Evolutionary conservation across 352 stramenopile species (phyloP), one percentile per base, ranked within the genome.

Genomic region (Phytophthora palmivora): DNA sequence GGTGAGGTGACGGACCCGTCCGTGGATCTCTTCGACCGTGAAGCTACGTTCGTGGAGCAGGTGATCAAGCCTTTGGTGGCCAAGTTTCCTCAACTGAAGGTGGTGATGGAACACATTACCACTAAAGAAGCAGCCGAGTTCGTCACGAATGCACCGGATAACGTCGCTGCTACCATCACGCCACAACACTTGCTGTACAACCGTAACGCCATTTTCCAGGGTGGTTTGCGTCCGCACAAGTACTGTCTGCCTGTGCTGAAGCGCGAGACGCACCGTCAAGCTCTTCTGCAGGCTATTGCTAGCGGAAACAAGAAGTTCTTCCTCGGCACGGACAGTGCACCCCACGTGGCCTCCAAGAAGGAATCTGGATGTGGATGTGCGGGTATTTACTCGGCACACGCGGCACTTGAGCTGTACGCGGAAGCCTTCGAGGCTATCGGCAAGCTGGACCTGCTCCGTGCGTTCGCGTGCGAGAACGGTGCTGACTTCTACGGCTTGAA

Each of bases 201-300:
- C 75, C 88, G 97, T 34, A 99, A 99, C 72, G 88, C 72, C 28
- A 92, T 96, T 59, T 97, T 96, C 73, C 85, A 94, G 56, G 90
- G 97, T 18, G 97, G 97, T 0, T 79, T 99, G 37, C 90, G 89
- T 57, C 98, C 98, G n/a, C 98, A 99, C 79, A 98, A 99, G 78
- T 99, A 99, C 84, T 99, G 98, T 63, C 77, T 99, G n/a, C 98
- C 98, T 1, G 98, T 99, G 62, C 84, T 99, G 36, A 99, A 99
- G 86, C 88, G 88, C 38, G 94, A 98, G 84, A 77, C 84, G 72
- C 92, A 97, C 76, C 88, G 95, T 38, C 78, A 87, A 59, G 95
- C 96, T 48, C 76, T 99, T 36, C 67, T 99, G 1, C 55, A 89
- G 15, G 96, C 95, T 1, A 86, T 98, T 8, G 92, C 84, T 1